Evolutionary conservation across 78 protist species (phyloP), one percentile per base, ranked within the genome.

Genomic region (Dictyostelium purpureum): DNA sequence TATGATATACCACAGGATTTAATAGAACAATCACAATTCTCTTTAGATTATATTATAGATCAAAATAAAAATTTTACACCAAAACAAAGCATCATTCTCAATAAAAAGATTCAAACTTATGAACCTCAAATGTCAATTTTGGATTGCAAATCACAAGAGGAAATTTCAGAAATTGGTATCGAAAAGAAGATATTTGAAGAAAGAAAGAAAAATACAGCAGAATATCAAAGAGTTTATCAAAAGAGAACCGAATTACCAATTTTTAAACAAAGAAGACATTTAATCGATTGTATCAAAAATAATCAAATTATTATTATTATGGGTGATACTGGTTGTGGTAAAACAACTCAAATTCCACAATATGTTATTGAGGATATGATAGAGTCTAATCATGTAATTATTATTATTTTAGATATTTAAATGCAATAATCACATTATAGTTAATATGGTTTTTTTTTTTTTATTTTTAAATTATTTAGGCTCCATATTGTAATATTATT

Each of bases 331-430:
- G 93, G 94, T 9, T 71, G 85, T 38, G 97, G 96, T 21, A 87
- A 94, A 21, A 76, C 90, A 11, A 99, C 99, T 28, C 99, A 99
- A 88, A 37, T 99, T 35, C 98, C 99, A 14, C 99, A 99, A 91
- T 99, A 92, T 76, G 87, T 99, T 59, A 21, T 38, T 52, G 99
- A 98, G 61, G 95, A 66, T 6, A 98, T 97, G 42, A 96, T 76
- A 67, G 66, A 70, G 6, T 24, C 49, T 7, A 66, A 66, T 52
- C 81, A 75, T 75, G n/a, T n/a, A n/a, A n/a, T n/a, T n/a, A n/a
- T n/a, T n/a, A n/a, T n/a, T n/a, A n/a, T n/a, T n/a, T n/a, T n/a
- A n/a, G n/a, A n/a, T n/a, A n/a, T n/a, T n/a, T n/a, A n/a, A n/a
- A n/a, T n/a, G n/a, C n/a, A n/a, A n/a, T n/a, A n/a, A n/a, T n/a